Conservation (phyloP, 176 grass and related monocot species). For the Phoenix dactylifera region DNA sequence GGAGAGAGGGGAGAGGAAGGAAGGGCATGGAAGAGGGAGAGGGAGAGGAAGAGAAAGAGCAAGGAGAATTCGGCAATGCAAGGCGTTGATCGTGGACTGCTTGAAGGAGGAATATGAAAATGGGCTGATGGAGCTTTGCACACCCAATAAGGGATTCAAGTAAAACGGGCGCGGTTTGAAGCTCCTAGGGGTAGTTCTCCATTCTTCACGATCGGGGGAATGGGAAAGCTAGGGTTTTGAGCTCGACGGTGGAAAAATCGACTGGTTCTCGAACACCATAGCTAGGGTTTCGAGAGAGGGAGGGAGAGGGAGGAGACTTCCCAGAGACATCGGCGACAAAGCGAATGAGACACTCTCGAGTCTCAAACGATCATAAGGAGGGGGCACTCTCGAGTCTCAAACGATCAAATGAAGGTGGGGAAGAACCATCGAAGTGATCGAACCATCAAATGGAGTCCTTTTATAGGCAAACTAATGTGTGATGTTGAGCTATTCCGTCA, state of each 20-base stretch:
- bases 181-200: constrained; percentile 97
- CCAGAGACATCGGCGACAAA: no score
- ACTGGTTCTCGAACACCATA: background rate
- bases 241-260: background rate
- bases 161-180: constrained; percentile 60
- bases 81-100: constrained; percentile 69
- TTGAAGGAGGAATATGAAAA: constrained; percentile 71
- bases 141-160: constrained; percentile 70
- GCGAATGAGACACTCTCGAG: no score
- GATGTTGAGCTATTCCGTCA: no score
- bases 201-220: constrained; percentile 14
- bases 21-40: no score
- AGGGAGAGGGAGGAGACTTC: background rate
- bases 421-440: no score
- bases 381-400: no score
- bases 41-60: no score
- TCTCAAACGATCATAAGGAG: no score
- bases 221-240: background rate
- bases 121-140: constrained; percentile 71
- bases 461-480: no score
- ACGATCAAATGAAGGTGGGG: no score
- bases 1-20: no score
- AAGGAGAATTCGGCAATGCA: constrained; percentile 55
- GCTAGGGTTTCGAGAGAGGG: background rate
- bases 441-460: no score